Evolutionary conservation across 75 land plant genomes (phyloP), one percentile per base, ranked within the genome.

Genomic region (Chamaecyparis obtusa): DNA sequence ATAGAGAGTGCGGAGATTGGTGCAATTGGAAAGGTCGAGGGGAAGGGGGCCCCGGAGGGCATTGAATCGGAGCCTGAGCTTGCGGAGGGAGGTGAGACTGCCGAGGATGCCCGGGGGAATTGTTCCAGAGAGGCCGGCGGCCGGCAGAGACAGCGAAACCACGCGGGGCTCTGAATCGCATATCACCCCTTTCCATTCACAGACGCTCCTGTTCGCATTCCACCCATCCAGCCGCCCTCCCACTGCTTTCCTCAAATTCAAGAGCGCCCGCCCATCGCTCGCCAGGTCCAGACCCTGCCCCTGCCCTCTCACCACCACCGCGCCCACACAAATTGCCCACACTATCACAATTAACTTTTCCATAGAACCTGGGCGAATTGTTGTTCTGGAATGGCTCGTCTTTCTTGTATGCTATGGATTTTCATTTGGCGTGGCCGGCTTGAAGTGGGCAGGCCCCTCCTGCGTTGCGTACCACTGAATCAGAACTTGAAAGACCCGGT

Each of bases 31-130:
- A 80, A 97, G 88, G 85, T 97, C 98, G 24, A 88, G 41, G 2
- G 99, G 99, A 15, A 97, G 72, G 0, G 87, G 80, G 0, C 95
- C 95, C 14, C 90, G 43, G 69, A 97, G 90, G 78, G 37, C 37
- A 86, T 97, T 97, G 90, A 87, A 78, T 27, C 94, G 95, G 85
- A 97, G 92, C 85, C 93, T 91, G 71, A 97, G 91, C 0, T 90
- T 89, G 27, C 90, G 91, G 80, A 97, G 91, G 10, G 21, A 64
- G 32, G 94, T 88, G 37, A 97, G 88, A 77, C 85, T 87, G 5
- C 91, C 88, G 24, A 97, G 9, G 36, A 87, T 89, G 33, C 87
- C 90, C 2, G 69, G 21, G 5, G 99, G 99, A 55, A 97, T 87
- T 15, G 39, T 15, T 43, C 99, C 99, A 30, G 85, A 13, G 81